Evolutionary conservation across 140 eudicot species (phyloP).

Genomic region (Cichorium intybus): DNA sequence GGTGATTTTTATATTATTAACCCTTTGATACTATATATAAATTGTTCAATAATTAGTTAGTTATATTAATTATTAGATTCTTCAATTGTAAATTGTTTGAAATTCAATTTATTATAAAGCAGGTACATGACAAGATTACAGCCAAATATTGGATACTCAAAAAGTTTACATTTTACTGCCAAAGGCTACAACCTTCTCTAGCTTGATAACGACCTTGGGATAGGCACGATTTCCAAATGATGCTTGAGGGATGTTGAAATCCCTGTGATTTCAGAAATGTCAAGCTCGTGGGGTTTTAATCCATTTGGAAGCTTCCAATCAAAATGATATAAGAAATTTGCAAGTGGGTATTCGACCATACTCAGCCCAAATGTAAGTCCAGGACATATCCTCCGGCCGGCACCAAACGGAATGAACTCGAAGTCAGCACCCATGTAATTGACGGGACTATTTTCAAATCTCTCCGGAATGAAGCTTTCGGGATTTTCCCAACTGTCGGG

Average conservation of each 20-base stretch:
- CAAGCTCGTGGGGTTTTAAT: slow-evolving; percentile 15
- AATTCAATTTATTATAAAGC: too few relatives aligned
- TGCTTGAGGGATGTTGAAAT: neutral
- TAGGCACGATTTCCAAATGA: slow-evolving; percentile 5
- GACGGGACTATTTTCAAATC: slow-evolving; percentile 15
- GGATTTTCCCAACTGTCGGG: slow-evolving; percentile 26
- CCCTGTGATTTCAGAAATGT: slow-evolving; percentile 16
- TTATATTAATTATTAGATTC: too few relatives aligned
- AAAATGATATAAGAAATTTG: slow-evolving; percentile 14
- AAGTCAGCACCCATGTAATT: slow-evolving; percentile 4
- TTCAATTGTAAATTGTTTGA: too few relatives aligned
- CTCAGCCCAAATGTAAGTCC: slow-evolving; percentile 5
- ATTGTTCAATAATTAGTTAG: too few relatives aligned
- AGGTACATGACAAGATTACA: too few relatives aligned
- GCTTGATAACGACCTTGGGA: too few relatives aligned
- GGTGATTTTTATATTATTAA: too few relatives aligned
- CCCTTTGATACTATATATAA: too few relatives aligned
- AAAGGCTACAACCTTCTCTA: too few relatives aligned
- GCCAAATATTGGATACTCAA: too few relatives aligned
- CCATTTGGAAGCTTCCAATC: slow-evolving; percentile 27
- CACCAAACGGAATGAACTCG: slow-evolving; percentile 25
- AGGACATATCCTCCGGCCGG: slow-evolving; percentile 18
- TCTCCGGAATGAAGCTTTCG: slow-evolving; percentile 24
- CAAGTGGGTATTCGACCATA: neutral
- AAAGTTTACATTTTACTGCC: too few relatives aligned